phyloP scores from a whole-genome alignment of 768 basidiomycete species.

The Lactarius evosmus region DNA sequence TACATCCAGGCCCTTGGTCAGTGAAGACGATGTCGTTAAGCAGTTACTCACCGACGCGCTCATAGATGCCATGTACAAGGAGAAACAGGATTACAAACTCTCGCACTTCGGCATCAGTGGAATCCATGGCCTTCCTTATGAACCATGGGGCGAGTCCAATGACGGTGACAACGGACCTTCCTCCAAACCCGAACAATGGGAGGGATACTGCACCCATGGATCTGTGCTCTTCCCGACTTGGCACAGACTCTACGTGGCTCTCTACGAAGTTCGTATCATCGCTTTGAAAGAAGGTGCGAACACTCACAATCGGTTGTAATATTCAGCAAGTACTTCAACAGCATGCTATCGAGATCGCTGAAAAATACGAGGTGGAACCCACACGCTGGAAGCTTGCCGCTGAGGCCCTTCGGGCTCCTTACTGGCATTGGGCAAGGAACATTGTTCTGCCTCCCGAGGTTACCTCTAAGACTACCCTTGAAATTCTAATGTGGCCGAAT shows the following conservation, averaged over 20 bases:
- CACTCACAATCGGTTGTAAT: not conserved
- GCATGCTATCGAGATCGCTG: constrained; percentile 41
- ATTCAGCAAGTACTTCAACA: constrained; percentile 46
- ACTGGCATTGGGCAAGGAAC: constrained; percentile 50
- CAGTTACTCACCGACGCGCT: not conserved
- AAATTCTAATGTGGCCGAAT: constrained; percentile 37
- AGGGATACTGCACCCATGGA: constrained; percentile 54
- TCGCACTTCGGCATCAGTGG: constrained; percentile 46
- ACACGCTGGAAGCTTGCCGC: constrained; percentile 38
- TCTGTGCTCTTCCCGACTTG: constrained; percentile 52
- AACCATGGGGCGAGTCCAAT: constrained; percentile 45
- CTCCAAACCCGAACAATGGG: constrained; percentile 32
- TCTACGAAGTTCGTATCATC: constrained; percentile 5
- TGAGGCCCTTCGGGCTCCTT: constrained; percentile 40
- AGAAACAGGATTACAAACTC: constrained; percentile 37
- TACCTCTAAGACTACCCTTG: constrained; percentile 35
- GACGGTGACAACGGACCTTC: constrained; percentile 34
- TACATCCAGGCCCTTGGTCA: constrained; percentile 49
- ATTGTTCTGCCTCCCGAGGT: constrained; percentile 40
- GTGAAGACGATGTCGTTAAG: constrained; percentile 22
- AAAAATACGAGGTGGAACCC: constrained; percentile 35
- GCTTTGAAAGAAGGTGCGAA: not conserved
- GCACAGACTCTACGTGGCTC: constrained; percentile 42
- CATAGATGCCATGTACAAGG: constrained; percentile 34
- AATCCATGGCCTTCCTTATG: constrained; percentile 52